Conservation (phyloP, 208 protist species). For the Blastocrithidia nonstop region DNA sequence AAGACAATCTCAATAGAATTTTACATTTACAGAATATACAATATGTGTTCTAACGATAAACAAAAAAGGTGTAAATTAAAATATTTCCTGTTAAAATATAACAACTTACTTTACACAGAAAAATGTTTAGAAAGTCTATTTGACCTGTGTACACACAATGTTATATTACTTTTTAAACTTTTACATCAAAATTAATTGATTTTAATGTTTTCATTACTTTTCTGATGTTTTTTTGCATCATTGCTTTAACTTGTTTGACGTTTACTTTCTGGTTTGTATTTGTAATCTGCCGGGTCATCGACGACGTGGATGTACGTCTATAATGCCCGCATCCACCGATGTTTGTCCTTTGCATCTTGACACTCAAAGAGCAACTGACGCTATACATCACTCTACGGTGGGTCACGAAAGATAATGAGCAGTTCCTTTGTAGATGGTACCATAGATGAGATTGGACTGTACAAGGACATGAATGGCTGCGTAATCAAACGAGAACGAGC, state of each 20-base stretch:
- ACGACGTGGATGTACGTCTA: conserved; percentile 24
- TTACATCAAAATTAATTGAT: no score
- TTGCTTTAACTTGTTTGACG: not conserved
- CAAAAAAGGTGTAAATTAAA: no score
- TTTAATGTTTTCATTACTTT: conserved; percentile 1
- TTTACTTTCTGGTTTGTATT: not conserved
- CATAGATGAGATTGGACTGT: conserved; percentile 11
- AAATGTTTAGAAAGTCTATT: no score
- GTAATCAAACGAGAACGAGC: conserved; percentile 21
- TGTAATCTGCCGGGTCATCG: conserved; percentile 24
- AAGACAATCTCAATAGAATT: no score
- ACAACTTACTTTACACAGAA: no score
- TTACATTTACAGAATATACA: no score
- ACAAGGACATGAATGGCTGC: conserved; percentile 15
- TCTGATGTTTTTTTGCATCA: conserved; percentile 4
- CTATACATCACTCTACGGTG: conserved; percentile 12
- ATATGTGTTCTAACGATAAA: no score
- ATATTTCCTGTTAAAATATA: no score
- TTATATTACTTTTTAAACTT: not conserved
- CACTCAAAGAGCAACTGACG: conserved; percentile 24
- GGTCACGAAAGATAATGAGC: conserved; percentile 21
- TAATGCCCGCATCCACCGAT: conserved; percentile 13
- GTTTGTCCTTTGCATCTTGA: conserved; percentile 9
- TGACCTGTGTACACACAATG: not conserved
- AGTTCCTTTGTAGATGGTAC: conserved; percentile 11